Evolutionary conservation across 2,329 filamentous ascomycete genomes (phyloP).

Genomic region (Xylaria sp.): DNA sequence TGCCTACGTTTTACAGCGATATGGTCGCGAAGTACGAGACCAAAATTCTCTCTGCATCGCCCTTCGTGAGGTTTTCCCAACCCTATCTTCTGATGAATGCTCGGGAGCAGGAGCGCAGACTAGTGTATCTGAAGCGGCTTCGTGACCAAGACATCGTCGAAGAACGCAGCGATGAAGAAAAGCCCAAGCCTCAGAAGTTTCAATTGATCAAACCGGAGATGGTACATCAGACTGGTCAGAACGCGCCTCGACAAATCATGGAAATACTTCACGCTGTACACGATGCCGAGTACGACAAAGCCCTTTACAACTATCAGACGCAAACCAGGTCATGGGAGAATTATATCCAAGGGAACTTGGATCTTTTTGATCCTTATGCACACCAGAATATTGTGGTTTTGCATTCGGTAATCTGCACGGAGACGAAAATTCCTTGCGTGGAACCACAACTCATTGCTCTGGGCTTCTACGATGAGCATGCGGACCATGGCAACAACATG

Average conservation of each 20-base stretch:
- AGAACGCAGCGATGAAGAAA: slow-evolving; percentile 54
- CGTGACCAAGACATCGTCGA: slow-evolving; percentile 67
- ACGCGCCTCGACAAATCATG: slow-evolving; percentile 78
- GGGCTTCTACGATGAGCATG: slow-evolving; percentile 89
- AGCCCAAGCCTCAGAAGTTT: slow-evolving; percentile 65
- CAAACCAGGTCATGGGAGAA: slow-evolving; percentile 96
- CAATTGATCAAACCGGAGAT: slow-evolving; percentile 92
- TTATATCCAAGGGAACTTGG: slow-evolving; percentile 80
- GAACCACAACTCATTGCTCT: slow-evolving; percentile 88
- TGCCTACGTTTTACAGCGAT: slow-evolving; percentile 90
- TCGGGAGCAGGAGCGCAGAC: slow-evolving; percentile 79
- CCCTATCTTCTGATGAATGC: slow-evolving; percentile 90
- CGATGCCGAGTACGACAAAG: slow-evolving; percentile 94
- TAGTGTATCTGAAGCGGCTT: slow-evolving; percentile 76
- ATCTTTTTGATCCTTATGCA: slow-evolving; percentile 89
- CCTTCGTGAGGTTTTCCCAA: slow-evolving; percentile 91
- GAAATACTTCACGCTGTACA: slow-evolving; percentile 93
- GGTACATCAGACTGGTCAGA: slow-evolving; percentile 78
- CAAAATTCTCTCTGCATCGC: slow-evolving; percentile 88
- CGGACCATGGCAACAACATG: slow-evolving; percentile 56
- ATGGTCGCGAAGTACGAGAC: slow-evolving; percentile 92
- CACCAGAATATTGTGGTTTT: slow-evolving; percentile 96
- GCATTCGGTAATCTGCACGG: slow-evolving; percentile 89
- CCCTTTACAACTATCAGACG: slow-evolving; percentile 85
- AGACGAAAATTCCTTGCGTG: slow-evolving; percentile 86